Conservation (phyloP, 371 early-diverging fungal genomes). For the Chytridium lagenaria region DNA sequence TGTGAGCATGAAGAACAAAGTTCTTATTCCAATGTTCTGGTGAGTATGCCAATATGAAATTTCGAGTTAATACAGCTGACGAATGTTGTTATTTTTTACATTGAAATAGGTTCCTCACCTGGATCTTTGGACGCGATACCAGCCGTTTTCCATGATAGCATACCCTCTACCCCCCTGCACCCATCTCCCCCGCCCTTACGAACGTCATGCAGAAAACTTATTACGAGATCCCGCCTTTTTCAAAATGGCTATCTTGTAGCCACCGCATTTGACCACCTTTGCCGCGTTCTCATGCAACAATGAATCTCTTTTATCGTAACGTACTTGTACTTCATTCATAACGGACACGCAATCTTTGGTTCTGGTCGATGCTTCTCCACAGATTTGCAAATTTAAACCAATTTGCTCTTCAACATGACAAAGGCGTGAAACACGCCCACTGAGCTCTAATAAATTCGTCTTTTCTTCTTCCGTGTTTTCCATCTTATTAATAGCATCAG, state of each 20-base stretch:
- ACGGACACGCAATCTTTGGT: not conserved
- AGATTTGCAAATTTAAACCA: not conserved
- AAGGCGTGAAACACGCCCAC: not conserved
- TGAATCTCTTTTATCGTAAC: not conserved
- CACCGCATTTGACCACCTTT: not conserved
- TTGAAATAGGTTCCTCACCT: constrained; percentile 73
- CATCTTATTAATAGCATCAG: not conserved
- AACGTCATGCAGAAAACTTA: too few relatives aligned
- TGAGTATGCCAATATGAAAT: not conserved
- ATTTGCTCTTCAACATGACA: not conserved
- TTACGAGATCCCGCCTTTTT: not conserved
- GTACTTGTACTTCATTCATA: not conserved
- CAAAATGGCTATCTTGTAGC: not conserved
- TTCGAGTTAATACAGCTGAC: not conserved
- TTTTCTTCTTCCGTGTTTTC: not conserved
- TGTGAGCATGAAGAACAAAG: constrained; percentile 73
- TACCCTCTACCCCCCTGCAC: too few relatives aligned
- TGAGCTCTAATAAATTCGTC: not conserved
- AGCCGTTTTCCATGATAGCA: constrained; percentile 32
- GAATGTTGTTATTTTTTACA: constrained; percentile 27
- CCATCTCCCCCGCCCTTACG: too few relatives aligned
- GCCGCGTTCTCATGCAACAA: not conserved
- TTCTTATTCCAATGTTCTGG: constrained; percentile 59
- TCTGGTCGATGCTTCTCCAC: too few relatives aligned
- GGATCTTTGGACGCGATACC: constrained; percentile 64